These are phyloP conservation scores for Thielaviopsis ethacetica DNA, from an alignment of 2,329 filamentous ascomycete species.

Conservation along the genomic window DNA sequence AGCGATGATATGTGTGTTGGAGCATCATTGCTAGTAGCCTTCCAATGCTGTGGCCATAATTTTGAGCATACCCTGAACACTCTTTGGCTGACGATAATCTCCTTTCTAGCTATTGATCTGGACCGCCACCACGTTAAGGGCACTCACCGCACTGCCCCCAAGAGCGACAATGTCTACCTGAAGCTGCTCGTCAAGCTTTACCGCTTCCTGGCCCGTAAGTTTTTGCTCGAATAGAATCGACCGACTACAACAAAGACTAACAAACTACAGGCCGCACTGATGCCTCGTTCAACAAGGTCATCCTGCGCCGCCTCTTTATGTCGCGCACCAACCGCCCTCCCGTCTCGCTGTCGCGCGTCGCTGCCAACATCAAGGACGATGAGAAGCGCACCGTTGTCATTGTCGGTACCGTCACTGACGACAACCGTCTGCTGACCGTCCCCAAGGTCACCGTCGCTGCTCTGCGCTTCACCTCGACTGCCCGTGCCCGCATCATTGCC, in stretches of 20 bases:
- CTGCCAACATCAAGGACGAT: conserved; percentile 47
- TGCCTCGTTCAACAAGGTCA: conserved; percentile 94
- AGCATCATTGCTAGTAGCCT: conserved; percentile 5
- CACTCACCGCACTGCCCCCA: conserved; percentile 82
- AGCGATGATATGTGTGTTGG: conserved; percentile 8
- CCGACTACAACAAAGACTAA: conserved; percentile 2
- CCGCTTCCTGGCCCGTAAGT: conserved; percentile 89
- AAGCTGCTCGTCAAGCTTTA: conserved; percentile 97
- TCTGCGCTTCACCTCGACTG: conserved; percentile 90
- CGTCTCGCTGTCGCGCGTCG: conserved; percentile 85
- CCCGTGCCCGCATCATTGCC: conserved; percentile 80
- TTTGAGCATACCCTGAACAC: conserved; percentile 41
- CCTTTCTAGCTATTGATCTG: conserved; percentile 52
- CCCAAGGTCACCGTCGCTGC: conserved; percentile 91
- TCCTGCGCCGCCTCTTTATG: conserved; percentile 95
- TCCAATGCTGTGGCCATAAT: conserved; percentile 15
- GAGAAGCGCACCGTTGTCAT: conserved; percentile 82
- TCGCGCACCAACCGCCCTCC: conserved; percentile 96
- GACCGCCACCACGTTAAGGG: conserved; percentile 51
- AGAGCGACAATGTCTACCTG: conserved; percentile 96
- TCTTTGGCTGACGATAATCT: conserved; percentile 14
- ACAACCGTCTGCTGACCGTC: conserved; percentile 80
- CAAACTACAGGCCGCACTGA: conserved; percentile 66
- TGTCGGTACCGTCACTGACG: conserved; percentile 90
- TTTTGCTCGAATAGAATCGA: background rate